Conservation (phyloP, 2,329 filamentous ascomycete genomes). For the Fusarium sp. region DNA sequence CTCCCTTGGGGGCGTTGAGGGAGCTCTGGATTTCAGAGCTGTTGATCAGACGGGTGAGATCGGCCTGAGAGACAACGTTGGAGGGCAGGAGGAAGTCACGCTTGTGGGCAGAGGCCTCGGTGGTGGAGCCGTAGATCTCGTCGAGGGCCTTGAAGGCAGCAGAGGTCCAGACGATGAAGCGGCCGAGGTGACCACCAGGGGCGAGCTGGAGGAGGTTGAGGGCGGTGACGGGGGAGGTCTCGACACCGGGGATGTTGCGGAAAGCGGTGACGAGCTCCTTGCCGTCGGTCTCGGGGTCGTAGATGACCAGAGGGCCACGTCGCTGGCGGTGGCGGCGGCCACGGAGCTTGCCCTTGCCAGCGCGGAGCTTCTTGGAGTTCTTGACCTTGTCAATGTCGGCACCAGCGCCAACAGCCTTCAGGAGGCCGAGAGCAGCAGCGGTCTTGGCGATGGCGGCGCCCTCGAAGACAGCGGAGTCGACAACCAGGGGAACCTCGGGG, state of each 20-base stretch:
- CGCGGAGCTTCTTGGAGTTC: slow-evolving; percentile 94
- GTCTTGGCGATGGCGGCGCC: slow-evolving; percentile 86
- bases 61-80: slow-evolving; percentile 91
- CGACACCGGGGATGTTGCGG: slow-evolving; percentile 98
- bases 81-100: slow-evolving; percentile 98
- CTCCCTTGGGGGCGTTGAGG: slow-evolving; percentile 89
- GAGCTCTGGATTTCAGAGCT: slow-evolving; percentile 97
- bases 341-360: slow-evolving; percentile 98
- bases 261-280: slow-evolving; percentile 93
- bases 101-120: slow-evolving; percentile 89
- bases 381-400: slow-evolving; percentile 95
- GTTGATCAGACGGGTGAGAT: slow-evolving; percentile 98
- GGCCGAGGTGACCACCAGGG: slow-evolving; percentile 97
- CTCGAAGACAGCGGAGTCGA: slow-evolving; percentile 90
- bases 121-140: slow-evolving; percentile 95
- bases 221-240: slow-evolving; percentile 92
- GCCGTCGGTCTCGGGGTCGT: slow-evolving; percentile 94
- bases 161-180: slow-evolving; percentile 99
- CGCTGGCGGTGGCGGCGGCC: slow-evolving; percentile 97
- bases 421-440: slow-evolving; percentile 82
- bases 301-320: slow-evolving; percentile 96
- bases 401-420: slow-evolving; percentile 90
- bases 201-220: slow-evolving; percentile 99
- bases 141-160: slow-evolving; percentile 96
- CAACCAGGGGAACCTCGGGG: slow-evolving; percentile 95